Base-by-base conservation (phyloP, 805 yeast species). In the Lachancea kluyveri region DNA sequence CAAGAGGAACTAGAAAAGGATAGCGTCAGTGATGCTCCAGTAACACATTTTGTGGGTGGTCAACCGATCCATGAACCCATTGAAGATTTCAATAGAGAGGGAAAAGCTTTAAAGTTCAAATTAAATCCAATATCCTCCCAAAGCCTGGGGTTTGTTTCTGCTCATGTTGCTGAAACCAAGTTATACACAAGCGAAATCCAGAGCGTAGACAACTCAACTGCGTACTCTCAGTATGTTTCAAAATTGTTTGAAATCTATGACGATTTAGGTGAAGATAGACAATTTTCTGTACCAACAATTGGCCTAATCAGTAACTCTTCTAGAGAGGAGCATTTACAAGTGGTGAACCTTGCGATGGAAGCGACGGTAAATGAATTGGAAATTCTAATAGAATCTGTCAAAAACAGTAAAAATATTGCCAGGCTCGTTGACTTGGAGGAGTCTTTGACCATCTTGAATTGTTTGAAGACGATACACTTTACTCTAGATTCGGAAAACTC, bases 201-300 rank as follows among this genome's bases (percentile, higher is more conserved):
- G n/a, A 53, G 62, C 13, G 54, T 65, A 16, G 70, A 62, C 24
- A 57, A 61, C 17, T 61, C 73, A 1, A 45, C 48, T 5, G 58
- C 57, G 14, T 77, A 70, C 43, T 46, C 59, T 3, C 50, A 64
- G 8, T 80, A 73, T 41, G 64, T 75, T 23, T 67, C 68, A 17
- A 50, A 62, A 7, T 44, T 74, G 9, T 81, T 70, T 52, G 71
- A 72, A 39, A 59, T 68, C 3, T 68, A 77, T 40, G 77, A 76
- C 41, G 59, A 64, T 2, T 42, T 72, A 16, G 67, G 73, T 11
- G 60, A 62, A n/a, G 62, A 68, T 35, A 60, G 60, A 30, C 41
- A 57, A 17, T 70, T 62, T 41, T 57, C 65, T 13, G 54, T 57
- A 3, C 66, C 65, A 8, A 58, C 65, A 0, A 55, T 64, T 17